Conservation (phyloP, 805 yeast species). For the Candida chilensis region DNA sequence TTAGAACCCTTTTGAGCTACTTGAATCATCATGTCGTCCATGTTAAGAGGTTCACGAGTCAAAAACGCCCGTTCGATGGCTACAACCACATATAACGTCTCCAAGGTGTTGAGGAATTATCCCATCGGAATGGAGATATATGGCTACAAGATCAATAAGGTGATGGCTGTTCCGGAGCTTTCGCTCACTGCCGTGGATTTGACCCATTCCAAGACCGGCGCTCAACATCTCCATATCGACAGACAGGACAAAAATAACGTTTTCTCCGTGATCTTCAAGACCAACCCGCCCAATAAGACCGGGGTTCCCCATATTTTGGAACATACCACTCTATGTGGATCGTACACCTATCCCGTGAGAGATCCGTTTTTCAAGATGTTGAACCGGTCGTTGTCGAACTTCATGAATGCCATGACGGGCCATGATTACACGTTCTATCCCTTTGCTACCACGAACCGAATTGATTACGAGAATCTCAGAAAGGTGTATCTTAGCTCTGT, state of each 20-base stretch:
- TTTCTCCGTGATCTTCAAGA: slow-evolving; percentile 82
- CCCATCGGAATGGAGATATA: slow-evolving; percentile 54
- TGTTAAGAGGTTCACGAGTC: no score
- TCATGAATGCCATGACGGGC: slow-evolving; percentile 99
- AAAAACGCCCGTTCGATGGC: no score
- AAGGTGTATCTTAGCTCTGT: slow-evolving; percentile 86
- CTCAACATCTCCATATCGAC: slow-evolving; percentile 80
- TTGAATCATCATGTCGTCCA: no score
- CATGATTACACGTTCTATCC: slow-evolving; percentile 95
- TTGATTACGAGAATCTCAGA: slow-evolving; percentile 77
- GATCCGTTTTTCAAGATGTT: slow-evolving; percentile 98
- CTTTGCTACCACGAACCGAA: slow-evolving; percentile 84
- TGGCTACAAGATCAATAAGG: slow-evolving; percentile 61
- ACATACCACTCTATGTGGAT: slow-evolving; percentile 94
- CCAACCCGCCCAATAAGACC: slow-evolving; percentile 90
- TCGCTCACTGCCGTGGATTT: slow-evolving; percentile 72
- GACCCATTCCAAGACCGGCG: slow-evolving; percentile 58
- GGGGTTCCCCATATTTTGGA: slow-evolving; percentile 96
- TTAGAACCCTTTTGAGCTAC: no score
- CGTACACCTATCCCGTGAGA: slow-evolving; percentile 82
- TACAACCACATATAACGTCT: not conserved
- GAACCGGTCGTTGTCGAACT: slow-evolving; percentile 86
- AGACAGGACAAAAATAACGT: slow-evolving; percentile 80
- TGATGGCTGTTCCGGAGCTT: slow-evolving; percentile 70
- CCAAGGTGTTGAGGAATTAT: slow-evolving; percentile 24